These are phyloP conservation scores for Domatiomyces globalis DNA, from an alignment of 2,329 filamentous ascomycete species.

Conservation along the genomic window DNA sequence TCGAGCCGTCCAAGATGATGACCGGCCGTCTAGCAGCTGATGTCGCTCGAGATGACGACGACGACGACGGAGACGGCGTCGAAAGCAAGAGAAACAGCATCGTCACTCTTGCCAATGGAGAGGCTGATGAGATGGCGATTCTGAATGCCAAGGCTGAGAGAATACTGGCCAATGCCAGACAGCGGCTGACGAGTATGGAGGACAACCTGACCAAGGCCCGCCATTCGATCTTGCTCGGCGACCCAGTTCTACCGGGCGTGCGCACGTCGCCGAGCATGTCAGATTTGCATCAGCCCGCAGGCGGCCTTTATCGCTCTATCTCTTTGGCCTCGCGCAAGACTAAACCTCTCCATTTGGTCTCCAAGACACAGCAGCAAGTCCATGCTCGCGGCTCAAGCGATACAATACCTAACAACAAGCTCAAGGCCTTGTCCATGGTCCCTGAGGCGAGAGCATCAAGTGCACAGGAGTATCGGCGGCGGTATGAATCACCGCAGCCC, in stretches of 20 bases:
- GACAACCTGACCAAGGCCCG: conserved; percentile 72
- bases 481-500: conserved; percentile 13
- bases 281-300: conserved; percentile 27
- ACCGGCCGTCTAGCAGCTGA: conserved; percentile 16
- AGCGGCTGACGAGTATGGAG: conserved; percentile 81
- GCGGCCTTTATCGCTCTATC: conserved; percentile 30
- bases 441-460: conserved; percentile 16
- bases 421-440: conserved; percentile 13
- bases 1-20: conserved; percentile 16
- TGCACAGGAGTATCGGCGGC: conserved; percentile 16
- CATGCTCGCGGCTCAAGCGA: conserved; percentile 31
- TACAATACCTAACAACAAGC: conserved; percentile 21
- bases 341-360: conserved; percentile 14
- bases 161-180: conserved; percentile 86
- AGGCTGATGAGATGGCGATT: conserved; percentile 56
- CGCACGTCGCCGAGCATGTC: conserved; percentile 34
- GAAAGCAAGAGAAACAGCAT: conserved; percentile 22
- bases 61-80: conserved; percentile 20
- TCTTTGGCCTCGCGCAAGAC: conserved; percentile 19
- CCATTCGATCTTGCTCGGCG: conserved; percentile 38
- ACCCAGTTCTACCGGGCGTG: conserved; percentile 31
- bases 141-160: conserved; percentile 73
- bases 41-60: conserved; percentile 17
- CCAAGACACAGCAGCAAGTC: conserved; percentile 21
- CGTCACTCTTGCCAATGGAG: conserved; percentile 34